Evolutionary conservation across 176 grass and related monocot genomes (phyloP).

Genomic region (Pontederia paniculata): DNA sequence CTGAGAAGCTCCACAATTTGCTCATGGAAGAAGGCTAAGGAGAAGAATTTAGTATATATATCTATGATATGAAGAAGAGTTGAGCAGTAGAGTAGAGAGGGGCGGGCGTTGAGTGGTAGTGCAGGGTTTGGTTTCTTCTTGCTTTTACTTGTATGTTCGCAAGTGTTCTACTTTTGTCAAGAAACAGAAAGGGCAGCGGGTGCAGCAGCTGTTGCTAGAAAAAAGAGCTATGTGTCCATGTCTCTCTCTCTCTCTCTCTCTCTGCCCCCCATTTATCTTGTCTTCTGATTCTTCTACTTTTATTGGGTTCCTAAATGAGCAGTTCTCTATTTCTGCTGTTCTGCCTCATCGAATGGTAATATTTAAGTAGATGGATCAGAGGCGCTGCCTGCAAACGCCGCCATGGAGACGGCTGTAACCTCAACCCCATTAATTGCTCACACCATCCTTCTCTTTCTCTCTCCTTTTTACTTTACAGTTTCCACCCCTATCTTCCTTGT

Average conservation of each 20-base stretch:
- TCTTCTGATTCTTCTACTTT: neutral
- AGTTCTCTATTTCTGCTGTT: neutral
- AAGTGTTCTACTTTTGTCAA: too few species aligned
- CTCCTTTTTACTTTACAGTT: neutral
- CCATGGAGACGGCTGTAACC: conserved; percentile 71
- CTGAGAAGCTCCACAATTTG: too few species aligned
- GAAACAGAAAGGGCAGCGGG: conserved; percentile 6
- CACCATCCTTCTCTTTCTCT: conserved; percentile 3
- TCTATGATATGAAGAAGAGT: too few species aligned
- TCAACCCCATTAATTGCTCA: conserved; percentile 60
- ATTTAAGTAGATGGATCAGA: conserved; percentile 60
- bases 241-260: neutral
- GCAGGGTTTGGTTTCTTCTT: too few species aligned
- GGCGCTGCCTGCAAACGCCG: conserved; percentile 85
- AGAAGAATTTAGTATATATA: too few species aligned
- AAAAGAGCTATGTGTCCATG: neutral
- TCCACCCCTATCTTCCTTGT: too few species aligned
- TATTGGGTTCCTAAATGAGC: neutral
- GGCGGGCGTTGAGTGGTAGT: too few species aligned
- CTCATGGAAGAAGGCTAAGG: too few species aligned
- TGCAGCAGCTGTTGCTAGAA: conserved; percentile 9
- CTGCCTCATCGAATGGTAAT: conserved; percentile 25
- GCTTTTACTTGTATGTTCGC: too few species aligned
- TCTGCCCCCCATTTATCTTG: neutral
- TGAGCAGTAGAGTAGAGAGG: too few species aligned